These are phyloP conservation scores for Kodamaea kakaduensis DNA, from an alignment of 805 yeast species.

Conservation along the genomic window DNA sequence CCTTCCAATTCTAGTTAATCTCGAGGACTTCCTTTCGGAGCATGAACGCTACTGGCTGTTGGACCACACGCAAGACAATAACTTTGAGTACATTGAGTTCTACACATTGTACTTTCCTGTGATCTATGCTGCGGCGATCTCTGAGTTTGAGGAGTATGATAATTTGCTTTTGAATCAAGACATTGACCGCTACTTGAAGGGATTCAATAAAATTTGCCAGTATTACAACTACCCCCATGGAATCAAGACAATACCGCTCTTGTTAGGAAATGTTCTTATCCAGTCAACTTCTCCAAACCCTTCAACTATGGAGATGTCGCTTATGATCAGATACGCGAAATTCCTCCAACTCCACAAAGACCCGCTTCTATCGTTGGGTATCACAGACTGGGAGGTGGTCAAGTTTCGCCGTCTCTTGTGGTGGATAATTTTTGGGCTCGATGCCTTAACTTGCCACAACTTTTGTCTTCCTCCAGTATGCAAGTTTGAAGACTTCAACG, in stretches of 20 bases:
- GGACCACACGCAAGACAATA: conserved; percentile 12
- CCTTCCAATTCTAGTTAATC: conserved; percentile 48
- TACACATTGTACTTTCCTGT: conserved; percentile 50
- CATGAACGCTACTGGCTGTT: conserved; percentile 50
- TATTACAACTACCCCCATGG: conserved; percentile 48
- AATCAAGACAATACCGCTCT: conserved; percentile 37
- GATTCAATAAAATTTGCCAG: conserved; percentile 46
- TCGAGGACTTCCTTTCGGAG: conserved; percentile 38
- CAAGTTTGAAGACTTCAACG: conserved; percentile 50
- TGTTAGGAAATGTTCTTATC: conserved; percentile 46
- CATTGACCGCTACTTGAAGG: conserved; percentile 47
- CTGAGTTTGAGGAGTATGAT: conserved; percentile 56
- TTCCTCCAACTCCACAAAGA: conserved; percentile 55
- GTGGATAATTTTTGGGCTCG: conserved; percentile 65
- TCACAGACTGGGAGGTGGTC: conserved; percentile 45
- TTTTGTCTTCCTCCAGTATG: conserved; percentile 54
- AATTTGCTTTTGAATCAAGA: conserved; percentile 44
- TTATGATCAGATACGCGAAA: conserved; percentile 54
- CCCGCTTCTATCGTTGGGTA: conserved; percentile 50
- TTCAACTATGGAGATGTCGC: conserved; percentile 52
- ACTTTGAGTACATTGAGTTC: conserved; percentile 40
- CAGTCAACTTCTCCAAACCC: conserved; percentile 56
- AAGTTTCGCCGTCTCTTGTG: conserved; percentile 56
- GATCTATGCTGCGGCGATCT: conserved; percentile 54
- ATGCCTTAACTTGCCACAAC: conserved; percentile 53